Conservation (phyloP, 169 alveolate genomes). For the Miamiensis avidus region DNA sequence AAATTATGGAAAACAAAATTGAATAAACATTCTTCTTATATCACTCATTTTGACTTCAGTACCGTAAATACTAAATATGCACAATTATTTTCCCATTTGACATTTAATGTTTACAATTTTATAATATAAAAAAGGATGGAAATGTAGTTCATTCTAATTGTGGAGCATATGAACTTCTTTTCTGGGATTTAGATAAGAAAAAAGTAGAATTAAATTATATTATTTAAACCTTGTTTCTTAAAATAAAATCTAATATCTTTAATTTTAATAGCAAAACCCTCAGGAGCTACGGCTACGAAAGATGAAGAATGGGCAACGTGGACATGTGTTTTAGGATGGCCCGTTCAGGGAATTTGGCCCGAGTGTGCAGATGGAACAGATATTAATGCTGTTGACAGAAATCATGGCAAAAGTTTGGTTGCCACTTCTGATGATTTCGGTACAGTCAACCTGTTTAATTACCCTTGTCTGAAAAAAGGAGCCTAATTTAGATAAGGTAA, state of each 20-base stretch:
- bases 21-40: conserved; percentile 69
- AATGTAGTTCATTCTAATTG: conserved; percentile 73
- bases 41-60: conserved; percentile 84
- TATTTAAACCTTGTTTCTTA: too few relatives aligned
- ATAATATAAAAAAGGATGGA: conserved; percentile 37
- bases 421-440: conserved; percentile 87
- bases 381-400: conserved; percentile 16
- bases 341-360: conserved; percentile 70
- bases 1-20: conserved; percentile 13
- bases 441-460: conserved; percentile 73
- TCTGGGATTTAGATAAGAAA: conserved; percentile 64
- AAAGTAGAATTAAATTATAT: conserved; percentile 37
- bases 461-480: conserved; percentile 78
- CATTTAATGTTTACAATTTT: too few relatives aligned
- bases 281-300: conserved; percentile 57
- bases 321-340: conserved; percentile 87
- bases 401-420: conserved; percentile 16
- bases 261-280: neutral
- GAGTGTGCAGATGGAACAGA: conserved; percentile 27
- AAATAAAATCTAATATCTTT: too few relatives aligned
- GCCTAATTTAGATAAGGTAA: conserved; percentile 52
- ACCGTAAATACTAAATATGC: neutral
- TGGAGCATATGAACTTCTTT: conserved; percentile 81
- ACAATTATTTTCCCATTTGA: too few relatives aligned
- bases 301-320: conserved; percentile 85